phyloP scores from a whole-genome alignment of 73 alveolate species.

The Symbiodinium natans region DNA sequence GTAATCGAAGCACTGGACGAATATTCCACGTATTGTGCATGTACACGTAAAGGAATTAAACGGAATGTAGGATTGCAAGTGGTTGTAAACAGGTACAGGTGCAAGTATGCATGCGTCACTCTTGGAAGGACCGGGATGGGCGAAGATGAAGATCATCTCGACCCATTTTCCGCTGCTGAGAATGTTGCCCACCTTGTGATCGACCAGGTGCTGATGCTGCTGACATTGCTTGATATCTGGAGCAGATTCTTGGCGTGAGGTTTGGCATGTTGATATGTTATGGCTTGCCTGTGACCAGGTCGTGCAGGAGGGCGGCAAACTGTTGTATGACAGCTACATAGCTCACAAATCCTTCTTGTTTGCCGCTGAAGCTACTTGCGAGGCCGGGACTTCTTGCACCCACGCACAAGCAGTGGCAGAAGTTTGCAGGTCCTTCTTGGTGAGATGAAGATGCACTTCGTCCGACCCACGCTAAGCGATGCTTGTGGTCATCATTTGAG shows the following conservation, averaged over 20 bases:
- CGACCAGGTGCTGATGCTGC: slow-evolving; percentile 42
- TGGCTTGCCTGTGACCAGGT: slow-evolving; percentile 28
- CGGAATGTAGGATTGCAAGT: too few relatives aligned
- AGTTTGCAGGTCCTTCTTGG: slow-evolving; percentile 53
- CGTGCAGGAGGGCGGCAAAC: slow-evolving; percentile 73
- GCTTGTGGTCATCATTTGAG: too few relatives aligned
- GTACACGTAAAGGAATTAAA: too few relatives aligned
- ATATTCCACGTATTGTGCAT: too few relatives aligned
- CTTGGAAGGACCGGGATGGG: slow-evolving; percentile 48
- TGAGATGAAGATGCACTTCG: slow-evolving; percentile 77
- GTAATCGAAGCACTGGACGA: too few relatives aligned
- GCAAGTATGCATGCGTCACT: too few relatives aligned
- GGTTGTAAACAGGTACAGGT: too few relatives aligned
- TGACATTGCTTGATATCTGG: too few relatives aligned
- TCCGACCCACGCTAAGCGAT: slow-evolving; percentile 8
- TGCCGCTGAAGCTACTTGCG: slow-evolving; percentile 72
- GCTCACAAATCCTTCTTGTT: slow-evolving; percentile 67
- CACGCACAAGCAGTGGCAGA: not conserved
- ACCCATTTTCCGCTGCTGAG: slow-evolving; percentile 74
- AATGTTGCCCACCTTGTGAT: slow-evolving; percentile 47
- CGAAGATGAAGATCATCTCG: slow-evolving; percentile 16
- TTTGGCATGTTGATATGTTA: too few relatives aligned
- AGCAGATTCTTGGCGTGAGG: not conserved
- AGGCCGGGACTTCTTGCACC: slow-evolving; percentile 3
- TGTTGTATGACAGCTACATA: slow-evolving; percentile 81